phyloP scores from a whole-genome alignment of 1,284 basidiomycete genomes.

The Filobasidium uniguttulatum region DNA sequence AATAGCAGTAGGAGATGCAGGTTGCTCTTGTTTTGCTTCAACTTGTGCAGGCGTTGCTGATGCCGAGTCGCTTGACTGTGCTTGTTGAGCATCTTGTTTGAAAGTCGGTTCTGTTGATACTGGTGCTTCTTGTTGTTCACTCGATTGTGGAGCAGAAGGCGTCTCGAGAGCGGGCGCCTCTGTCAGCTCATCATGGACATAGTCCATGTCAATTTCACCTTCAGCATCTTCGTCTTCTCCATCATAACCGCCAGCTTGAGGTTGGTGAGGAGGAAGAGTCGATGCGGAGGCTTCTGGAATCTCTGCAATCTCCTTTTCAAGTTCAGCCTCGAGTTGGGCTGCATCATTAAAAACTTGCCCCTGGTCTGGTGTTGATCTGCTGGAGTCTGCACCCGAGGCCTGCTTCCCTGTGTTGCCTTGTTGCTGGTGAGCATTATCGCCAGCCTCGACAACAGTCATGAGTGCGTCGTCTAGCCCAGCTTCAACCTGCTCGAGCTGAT shows the following conservation, averaged over 20 bases:
- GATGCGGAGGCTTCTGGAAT: not conserved
- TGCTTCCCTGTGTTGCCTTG: not conserved
- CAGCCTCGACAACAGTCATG: not conserved
- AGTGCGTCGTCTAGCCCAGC: slow-evolving; percentile 6
- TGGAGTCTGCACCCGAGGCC: slow-evolving; percentile 2
- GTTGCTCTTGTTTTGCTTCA: not conserved
- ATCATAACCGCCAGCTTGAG: not conserved
- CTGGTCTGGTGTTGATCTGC: not conserved
- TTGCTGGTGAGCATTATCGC: no score
- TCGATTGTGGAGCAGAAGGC: slow-evolving; percentile 1
- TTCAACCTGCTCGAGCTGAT: slow-evolving; percentile 7
- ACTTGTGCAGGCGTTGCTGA: not conserved
- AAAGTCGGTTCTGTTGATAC: not conserved
- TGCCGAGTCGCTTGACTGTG: not conserved
- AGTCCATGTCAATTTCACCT: slow-evolving; percentile 12
- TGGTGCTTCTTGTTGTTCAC: not conserved
- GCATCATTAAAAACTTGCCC: slow-evolving; percentile 1
- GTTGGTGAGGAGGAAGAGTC: not conserved
- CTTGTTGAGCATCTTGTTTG: not conserved
- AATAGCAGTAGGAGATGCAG: slow-evolving; percentile 2
- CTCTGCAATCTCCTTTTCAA: not conserved
- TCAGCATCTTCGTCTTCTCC: slow-evolving; percentile 11
- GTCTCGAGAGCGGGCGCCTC: slow-evolving; percentile 3
- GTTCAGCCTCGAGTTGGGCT: not conserved
- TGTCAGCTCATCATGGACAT: slow-evolving; percentile 6